phyloP scores from a whole-genome alignment of 495 filamentous ascomycete genomes.

The Talaromyces stipitatus region DNA sequence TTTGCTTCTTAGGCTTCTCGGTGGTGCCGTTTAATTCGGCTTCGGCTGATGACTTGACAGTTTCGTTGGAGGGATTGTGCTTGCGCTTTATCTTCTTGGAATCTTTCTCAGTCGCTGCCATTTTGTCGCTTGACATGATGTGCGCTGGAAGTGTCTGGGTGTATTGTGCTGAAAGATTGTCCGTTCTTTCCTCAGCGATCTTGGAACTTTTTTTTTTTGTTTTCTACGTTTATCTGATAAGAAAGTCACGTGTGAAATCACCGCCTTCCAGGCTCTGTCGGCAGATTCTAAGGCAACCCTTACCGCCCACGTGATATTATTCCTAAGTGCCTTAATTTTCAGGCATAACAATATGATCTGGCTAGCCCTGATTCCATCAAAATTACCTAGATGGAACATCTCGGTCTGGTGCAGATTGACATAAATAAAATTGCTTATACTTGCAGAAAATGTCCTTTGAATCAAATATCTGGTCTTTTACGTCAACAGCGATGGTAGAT shows the following conservation, averaged over 20 bases:
- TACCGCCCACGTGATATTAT: background rate
- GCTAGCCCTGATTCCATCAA: background rate
- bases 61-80: background rate
- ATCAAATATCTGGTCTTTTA: too few relatives aligned
- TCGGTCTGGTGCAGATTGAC: background rate
- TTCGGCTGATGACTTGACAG: background rate
- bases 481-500: too few relatives aligned
- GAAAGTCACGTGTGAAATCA: background rate
- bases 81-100: slow-evolving; percentile 6
- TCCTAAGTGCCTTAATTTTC: background rate
- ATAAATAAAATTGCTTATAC: background rate
- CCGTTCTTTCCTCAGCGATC: background rate
- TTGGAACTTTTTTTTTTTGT: background rate
- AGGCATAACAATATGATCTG: background rate
- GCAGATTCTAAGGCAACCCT: background rate
- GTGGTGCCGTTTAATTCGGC: background rate
- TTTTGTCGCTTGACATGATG: slow-evolving; percentile 5
- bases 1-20: slow-evolving; percentile 5
- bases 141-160: background rate
- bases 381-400: too few relatives aligned
- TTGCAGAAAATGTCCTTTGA: too few relatives aligned
- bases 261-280: background rate
- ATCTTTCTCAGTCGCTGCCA: background rate
- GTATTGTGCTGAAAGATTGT: background rate
- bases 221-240: background rate